Base-by-base conservation (phyloP, 225 moss, liverwort and hornwort species). In the Marchantia polymorpha region DNA sequence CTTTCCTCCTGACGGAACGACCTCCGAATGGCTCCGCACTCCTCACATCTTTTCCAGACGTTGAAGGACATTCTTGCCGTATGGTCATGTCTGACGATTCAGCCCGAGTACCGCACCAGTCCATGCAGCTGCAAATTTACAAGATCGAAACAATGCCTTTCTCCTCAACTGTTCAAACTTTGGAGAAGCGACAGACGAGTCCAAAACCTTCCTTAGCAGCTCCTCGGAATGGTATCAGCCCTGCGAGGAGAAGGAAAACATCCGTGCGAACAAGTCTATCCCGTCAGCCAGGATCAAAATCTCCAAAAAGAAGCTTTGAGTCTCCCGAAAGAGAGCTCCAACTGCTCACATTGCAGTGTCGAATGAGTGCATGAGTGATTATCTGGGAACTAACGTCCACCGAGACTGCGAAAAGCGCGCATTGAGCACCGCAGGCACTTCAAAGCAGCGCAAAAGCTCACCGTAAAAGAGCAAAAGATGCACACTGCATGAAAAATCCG, bases 11-110 rank as follows among this genome's bases (percentile, higher is more conserved):
- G 49, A 26, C 31, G 1, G 56, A 49, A 20, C 67, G 77, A 15
- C 23, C 72, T 77, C 60, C 29, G 50, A 0, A 56, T 25, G 30
- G 50, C 29, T 66, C 73, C 53, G 29, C 77, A 47, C 54, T 80
- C 48, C 54, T 10, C 2, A 52, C 3, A 31, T 9, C 12, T 25
- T 52, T 78, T 12, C 15, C 78, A 68, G 65, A 73, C 0, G 25
- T 73, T 19, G 73, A 54, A 73, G 53, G 8, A 73, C 13, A 7
- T 54, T 73, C 73, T 52, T 73, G 26, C 26, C 0, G 26, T 27
- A 73, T 6, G 0, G 53, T 55, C 73, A 73, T 73, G 16, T 73
- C 27, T 14, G 73, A 53, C 51, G 27, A 73, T 53, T 29, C 27
- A 6, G 73, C 73, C 10, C 49, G 71, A 22, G 50, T 29, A 10